A percentile compares a stretch with the other conserved stretches of the same genome.
phyloP scores from a whole-genome alignment of 1,284 basidiomycete genomes.

The Trametes versicolor region DNA sequence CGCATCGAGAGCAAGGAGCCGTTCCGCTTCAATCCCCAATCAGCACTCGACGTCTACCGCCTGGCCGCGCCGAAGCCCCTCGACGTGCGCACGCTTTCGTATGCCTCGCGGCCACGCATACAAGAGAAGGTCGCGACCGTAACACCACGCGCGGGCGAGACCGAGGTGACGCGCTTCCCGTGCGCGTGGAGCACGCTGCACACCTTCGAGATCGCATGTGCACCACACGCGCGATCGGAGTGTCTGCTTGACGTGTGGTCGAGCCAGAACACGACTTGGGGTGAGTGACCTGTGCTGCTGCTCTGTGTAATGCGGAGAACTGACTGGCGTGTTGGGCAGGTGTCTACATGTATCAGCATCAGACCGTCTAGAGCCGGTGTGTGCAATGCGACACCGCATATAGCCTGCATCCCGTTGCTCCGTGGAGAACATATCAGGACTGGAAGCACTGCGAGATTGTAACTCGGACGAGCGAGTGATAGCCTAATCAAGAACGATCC shows the following conservation, averaged over 20 bases:
- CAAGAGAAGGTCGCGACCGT: constrained; percentile 32
- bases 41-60: constrained; percentile 34
- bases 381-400: not conserved
- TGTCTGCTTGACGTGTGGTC: constrained; percentile 40
- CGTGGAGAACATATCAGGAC: not conserved
- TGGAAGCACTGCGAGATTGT: not conserved
- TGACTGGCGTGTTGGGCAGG: constrained; percentile 24
- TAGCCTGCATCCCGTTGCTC: not conserved
- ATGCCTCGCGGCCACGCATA: constrained; percentile 29
- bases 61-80: constrained; percentile 31
- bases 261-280: constrained; percentile 39
- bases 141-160: constrained; percentile 29
- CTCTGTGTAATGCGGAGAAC: not conserved
- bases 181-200: constrained; percentile 38
- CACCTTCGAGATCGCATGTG: constrained; percentile 36
- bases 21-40: constrained; percentile 29
- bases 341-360: constrained; percentile 40
- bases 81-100: constrained; percentile 37
- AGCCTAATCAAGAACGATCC: no score
- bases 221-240: constrained; percentile 22
- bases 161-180: constrained; percentile 35
- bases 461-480: not conserved
- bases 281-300: constrained; percentile 22
- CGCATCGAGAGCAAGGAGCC: constrained; percentile 34
- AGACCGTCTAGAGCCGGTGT: constrained; percentile 29